Conservation (phyloP, 257 asterid genomes). For the Solanum arcanum region DNA sequence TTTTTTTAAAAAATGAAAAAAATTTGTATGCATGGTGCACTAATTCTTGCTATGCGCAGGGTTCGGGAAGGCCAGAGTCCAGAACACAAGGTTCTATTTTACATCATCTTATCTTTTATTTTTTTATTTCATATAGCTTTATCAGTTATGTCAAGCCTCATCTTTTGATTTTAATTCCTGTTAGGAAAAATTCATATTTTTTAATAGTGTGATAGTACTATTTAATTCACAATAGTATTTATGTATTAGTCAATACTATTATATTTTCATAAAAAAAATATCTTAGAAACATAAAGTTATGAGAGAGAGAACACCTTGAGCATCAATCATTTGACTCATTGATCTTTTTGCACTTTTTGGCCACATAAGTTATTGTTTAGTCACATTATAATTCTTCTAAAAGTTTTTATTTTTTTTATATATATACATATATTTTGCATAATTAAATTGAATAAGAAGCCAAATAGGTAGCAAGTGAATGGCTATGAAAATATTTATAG, state of each 20-base stretch:
- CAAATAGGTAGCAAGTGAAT: neutral
- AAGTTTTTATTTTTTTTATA: neutral
- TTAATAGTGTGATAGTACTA: too few relatives aligned
- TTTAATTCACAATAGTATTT: neutral
- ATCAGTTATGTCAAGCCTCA: too few relatives aligned
- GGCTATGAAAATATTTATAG: neutral
- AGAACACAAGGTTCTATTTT: too few relatives aligned
- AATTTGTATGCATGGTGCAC: neutral
- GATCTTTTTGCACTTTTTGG: neutral
- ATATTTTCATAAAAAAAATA: neutral
- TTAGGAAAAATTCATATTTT: too few relatives aligned
- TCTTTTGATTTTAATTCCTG: neutral
- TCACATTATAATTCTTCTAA: neutral
- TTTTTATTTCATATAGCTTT: neutral
- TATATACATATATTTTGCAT: neutral
- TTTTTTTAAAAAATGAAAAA: neutral
- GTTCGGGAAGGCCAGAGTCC: neutral
- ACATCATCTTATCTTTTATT: neutral
- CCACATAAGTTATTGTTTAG: neutral
- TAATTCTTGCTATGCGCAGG: neutral
- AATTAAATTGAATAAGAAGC: neutral
- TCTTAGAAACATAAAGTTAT: neutral
- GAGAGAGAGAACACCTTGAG: neutral
- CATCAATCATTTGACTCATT: neutral
- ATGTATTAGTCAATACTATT: neutral